phyloP scores from a whole-genome alignment of 805 yeast genomes.

The Candida anglica region DNA sequence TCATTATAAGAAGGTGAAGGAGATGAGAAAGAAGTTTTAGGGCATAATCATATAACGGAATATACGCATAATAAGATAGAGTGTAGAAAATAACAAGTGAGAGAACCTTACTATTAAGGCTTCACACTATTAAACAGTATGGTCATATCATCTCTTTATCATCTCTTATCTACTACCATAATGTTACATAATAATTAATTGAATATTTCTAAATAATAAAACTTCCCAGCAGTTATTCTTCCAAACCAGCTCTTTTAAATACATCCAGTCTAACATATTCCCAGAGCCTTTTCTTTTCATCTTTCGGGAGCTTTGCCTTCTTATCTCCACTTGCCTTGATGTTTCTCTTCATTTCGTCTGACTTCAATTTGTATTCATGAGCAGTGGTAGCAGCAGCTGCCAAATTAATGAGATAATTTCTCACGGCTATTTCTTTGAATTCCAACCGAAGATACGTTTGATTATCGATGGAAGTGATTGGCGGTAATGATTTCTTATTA shows the following conservation, averaged over 20 bases:
- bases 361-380: constrained; percentile 42
- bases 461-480: constrained; percentile 25
- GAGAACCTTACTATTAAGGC: no score
- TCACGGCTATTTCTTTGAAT: constrained; percentile 42
- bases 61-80: constrained; percentile 1
- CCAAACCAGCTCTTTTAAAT: constrained; percentile 44
- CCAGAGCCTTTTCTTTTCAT: constrained; percentile 45
- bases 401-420: constrained; percentile 49
- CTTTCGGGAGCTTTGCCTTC: constrained; percentile 27
- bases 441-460: constrained; percentile 30
- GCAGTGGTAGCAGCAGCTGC: constrained; percentile 55
- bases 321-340: constrained; percentile 14
- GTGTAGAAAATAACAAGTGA: no score
- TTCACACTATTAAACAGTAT: no score
- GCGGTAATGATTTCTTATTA: constrained; percentile 9
- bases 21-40: constrained; percentile 52
- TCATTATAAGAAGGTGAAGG: constrained; percentile 59
- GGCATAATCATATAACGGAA: not conserved
- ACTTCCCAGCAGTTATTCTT: constrained; percentile 17
- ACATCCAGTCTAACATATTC: constrained; percentile 48
- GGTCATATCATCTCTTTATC: no score
- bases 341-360: constrained; percentile 28
- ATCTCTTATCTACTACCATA: no score
- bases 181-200: no score
- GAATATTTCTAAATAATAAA: no score